Percentiles rank a stretch among this genome's conserved stretches.
Evolutionary conservation across 106 monocot genomes (phyloP).

Genomic region (Dendrobium nobile): DNA sequence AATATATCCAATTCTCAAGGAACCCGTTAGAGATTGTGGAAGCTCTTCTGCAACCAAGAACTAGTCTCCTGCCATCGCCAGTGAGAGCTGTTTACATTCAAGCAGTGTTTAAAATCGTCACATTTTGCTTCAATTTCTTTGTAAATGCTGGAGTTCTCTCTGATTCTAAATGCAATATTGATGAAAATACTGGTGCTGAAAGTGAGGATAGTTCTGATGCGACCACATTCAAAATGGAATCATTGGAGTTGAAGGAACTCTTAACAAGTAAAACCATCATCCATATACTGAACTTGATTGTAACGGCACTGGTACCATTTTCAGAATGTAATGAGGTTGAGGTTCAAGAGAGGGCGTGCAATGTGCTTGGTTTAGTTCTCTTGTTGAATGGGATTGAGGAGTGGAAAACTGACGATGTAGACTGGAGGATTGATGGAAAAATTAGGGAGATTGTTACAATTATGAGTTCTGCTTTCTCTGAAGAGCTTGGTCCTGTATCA

Average conservation of each 20-base stretch:
- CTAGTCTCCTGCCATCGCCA: conserved; percentile 49
- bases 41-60: conserved; percentile 80
- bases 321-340: conserved; percentile 61
- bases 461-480: conserved; percentile 41
- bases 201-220: conserved; percentile 6
- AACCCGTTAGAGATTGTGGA: conserved; percentile 75
- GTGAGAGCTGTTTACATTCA: conserved; percentile 88
- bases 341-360: conserved; percentile 67
- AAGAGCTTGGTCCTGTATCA: conserved; percentile 70
- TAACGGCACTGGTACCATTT: conserved; percentile 50
- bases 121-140: conserved; percentile 47
- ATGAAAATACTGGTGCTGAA: conserved; percentile 18
- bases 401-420: conserved; percentile 16
- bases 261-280: conserved; percentile 31
- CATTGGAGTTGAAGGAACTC: conserved; percentile 14
- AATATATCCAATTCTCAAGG: conserved; percentile 72
- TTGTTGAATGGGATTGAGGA: conserved; percentile 31
- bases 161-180: neutral
- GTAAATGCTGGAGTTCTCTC: conserved; percentile 24
- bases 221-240: conserved; percentile 1
- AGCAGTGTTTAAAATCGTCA: conserved; percentile 66
- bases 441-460: conserved; percentile 27
- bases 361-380: conserved; percentile 61
- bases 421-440: conserved; percentile 13
- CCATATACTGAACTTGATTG: conserved; percentile 47